Evolutionary conservation across 768 basidiomycete species (phyloP), one percentile per base, ranked within the genome.

Genomic region (Leccinum obscurum): DNA sequence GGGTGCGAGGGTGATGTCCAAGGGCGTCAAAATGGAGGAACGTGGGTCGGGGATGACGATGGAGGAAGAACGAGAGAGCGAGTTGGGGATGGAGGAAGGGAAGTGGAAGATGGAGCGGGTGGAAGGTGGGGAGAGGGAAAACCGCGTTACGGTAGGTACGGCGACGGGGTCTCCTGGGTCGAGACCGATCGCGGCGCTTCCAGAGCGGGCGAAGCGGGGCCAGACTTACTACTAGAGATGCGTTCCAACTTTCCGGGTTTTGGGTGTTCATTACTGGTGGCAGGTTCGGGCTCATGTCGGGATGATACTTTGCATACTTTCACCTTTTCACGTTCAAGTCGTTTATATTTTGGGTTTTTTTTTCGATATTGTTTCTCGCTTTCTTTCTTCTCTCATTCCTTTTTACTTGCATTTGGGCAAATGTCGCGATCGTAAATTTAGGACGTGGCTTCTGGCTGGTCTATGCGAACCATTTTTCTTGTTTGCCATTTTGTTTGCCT

Each of bases 161-260:
- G 72, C 73, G 28, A 59, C 39, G 48, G 59, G 60, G 32, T 64
- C 65, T n/a, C 68, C 65, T 15, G 57, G 64, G 44, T 64, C 71
- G 61, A 62, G 71, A 52, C 67, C 62, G 20, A 68, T 73, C 26
- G 68, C 68, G 37, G 70, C 58, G 41, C 74, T 73, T 55, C 73
- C 72, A 46, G 72, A 72, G 58, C 70, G 72, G 55, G 70, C 66
- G 51, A 70, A 71, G 46, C 66, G 62, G 49, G 53, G 22, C 48
- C 70, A 41, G n/a, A 41, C 41, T n/a, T 41, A 41, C 41, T 41
- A 41, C 41, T 41, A 41, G 41, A 41, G 41, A 41, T 2, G 41
- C n/a, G 41, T n/a, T 41, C 41, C 41, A 41, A n/a, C 17, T 41
- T 41, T 41, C 41, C 8, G 41, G 41, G 41, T 41, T 41, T 41